These are phyloP conservation scores for Globisporangium sylvaticum DNA, from an alignment of 352 stramenopile species.

Conservation along the genomic window DNA sequence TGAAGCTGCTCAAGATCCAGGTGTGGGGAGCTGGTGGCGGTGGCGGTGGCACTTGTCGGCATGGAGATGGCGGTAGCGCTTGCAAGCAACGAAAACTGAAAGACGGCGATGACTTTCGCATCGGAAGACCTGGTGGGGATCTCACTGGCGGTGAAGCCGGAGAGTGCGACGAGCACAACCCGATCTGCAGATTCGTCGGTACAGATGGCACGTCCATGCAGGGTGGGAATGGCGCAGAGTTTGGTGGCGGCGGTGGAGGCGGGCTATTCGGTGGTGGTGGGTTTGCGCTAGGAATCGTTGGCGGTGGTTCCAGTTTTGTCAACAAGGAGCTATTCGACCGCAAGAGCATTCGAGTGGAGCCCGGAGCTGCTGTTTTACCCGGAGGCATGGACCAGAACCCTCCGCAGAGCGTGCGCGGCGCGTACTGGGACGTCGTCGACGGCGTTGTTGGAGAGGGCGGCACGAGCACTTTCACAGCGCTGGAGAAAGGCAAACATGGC, in stretches of 20 bases:
- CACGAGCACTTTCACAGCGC: constrained; percentile 21
- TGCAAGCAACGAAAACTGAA: constrained; percentile 20
- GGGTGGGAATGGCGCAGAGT: constrained; percentile 67
- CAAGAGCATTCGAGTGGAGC: constrained; percentile 44
- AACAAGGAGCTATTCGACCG: constrained; percentile 34
- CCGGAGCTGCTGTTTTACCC: constrained; percentile 28
- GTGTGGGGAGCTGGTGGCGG: constrained; percentile 66
- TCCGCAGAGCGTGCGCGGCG: constrained; percentile 38
- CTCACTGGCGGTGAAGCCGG: constrained; percentile 39
- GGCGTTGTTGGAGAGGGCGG: constrained; percentile 57
- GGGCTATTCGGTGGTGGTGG: constrained; percentile 65
- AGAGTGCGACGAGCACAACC: constrained; percentile 53
- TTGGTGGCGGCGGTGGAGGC: constrained; percentile 59
- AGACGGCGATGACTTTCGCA: constrained; percentile 47
- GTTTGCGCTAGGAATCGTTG: constrained; percentile 68
- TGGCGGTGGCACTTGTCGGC: constrained; percentile 62
- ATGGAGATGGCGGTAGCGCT: constrained; percentile 41
- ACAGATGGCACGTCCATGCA: constrained; percentile 47
- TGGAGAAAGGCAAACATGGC: constrained; percentile 53
- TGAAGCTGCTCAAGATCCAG: constrained; percentile 64
- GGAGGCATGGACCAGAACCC: constrained; percentile 53
- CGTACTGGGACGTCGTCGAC: constrained; percentile 59
- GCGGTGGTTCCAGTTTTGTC: constrained; percentile 61
- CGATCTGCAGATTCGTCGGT: constrained; percentile 56
- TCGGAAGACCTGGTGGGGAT: constrained; percentile 41